A percentile compares a stretch with the other conserved stretches of the same genome.
Evolutionary conservation across 2,329 filamentous ascomycete species (phyloP).

Genomic region (Fonsecaea multimorphosa): DNA sequence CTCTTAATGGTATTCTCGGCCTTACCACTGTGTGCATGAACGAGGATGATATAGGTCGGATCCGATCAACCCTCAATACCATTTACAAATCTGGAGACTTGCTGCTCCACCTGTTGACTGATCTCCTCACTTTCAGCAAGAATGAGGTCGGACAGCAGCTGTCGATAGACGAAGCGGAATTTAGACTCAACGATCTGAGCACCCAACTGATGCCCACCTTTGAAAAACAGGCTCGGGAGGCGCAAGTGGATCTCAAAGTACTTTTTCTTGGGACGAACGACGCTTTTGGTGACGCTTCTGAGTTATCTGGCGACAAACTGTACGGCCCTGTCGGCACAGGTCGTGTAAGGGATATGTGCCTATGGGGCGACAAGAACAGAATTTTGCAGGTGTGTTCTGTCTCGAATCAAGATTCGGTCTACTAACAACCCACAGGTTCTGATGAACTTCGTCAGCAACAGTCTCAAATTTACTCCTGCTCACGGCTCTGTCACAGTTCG

Average conservation of each 20-base stretch:
- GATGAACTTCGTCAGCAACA: constrained; percentile 91
- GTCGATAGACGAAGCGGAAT: constrained; percentile 82
- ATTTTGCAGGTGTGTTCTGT: constrained; percentile 73
- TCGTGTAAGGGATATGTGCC: constrained; percentile 79
- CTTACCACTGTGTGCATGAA: constrained; percentile 95
- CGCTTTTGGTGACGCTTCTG: constrained; percentile 38
- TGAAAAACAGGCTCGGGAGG: constrained; percentile 84
- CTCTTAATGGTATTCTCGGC: constrained; percentile 91
- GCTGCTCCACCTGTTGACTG: constrained; percentile 82
- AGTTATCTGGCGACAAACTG: constrained; percentile 52
- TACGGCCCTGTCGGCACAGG: constrained; percentile 70
- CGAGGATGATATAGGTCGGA: constrained; percentile 76
- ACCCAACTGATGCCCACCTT: constrained; percentile 86
- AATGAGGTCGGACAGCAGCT: constrained; percentile 90
- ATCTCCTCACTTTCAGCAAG: constrained; percentile 90
- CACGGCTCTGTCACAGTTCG: constrained; percentile 76
- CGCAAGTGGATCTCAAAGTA: constrained; percentile 74
- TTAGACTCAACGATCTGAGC: constrained; percentile 80
- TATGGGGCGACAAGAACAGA: constrained; percentile 91
- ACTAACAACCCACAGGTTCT: constrained; percentile 49
- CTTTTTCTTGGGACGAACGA: constrained; percentile 67
- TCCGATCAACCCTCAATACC: constrained; percentile 83
- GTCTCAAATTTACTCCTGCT: constrained; percentile 84
- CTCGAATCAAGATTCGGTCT: neutral
- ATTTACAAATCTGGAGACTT: constrained; percentile 89